Base-by-base conservation (phyloP, 1,284 basidiomycete genomes). In the Wolfiporia cocos region DNA sequence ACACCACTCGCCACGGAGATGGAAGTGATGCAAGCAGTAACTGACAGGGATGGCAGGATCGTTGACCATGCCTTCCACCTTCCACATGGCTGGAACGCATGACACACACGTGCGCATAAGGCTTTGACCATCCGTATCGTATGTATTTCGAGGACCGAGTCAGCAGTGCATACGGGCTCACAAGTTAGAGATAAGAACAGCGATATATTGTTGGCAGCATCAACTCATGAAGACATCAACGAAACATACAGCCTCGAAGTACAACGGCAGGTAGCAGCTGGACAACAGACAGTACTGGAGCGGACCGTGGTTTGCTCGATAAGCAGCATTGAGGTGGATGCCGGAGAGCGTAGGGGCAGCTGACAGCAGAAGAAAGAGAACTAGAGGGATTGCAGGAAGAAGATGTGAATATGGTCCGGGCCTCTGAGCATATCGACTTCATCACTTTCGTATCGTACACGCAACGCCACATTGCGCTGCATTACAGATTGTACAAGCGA, bases 361-460 rank as follows among this genome's bases (percentile, higher is more conserved):
- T 14, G 14, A 40, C 42, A 34, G 28, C 23, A 20, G 12, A 15
- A 17, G 26, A 39, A 37, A 39, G 18, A 15, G 17, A 33, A 36
- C 21, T n/a, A 36, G n/a, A 24, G 31, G 17, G 9, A 18, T 41
- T 15, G 19, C 41, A 15, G 37, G 41, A n/a, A n/a, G n/a, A n/a
- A n/a, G n/a, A n/a, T n/a, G n/a, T n/a, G n/a, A n/a, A n/a, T n/a
- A n/a, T n/a, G n/a, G n/a, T n/a, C n/a, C n/a, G n/a, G n/a, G n/a
- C n/a, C n/a, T n/a, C n/a, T n/a, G n/a, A n/a, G n/a, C n/a, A n/a
- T 26, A 42, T 39, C 38, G 36, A 34, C 32, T 14, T 18, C 34
- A 44, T 40, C 18, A n/a, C 21, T n/a, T n/a, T 22, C 23, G 19
- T 42, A 42, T 39, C 41, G 28, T 46, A 46, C 44, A 46, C 39